phyloP scores from a whole-genome alignment of 805 yeast genomes.

The Candida montana region DNA sequence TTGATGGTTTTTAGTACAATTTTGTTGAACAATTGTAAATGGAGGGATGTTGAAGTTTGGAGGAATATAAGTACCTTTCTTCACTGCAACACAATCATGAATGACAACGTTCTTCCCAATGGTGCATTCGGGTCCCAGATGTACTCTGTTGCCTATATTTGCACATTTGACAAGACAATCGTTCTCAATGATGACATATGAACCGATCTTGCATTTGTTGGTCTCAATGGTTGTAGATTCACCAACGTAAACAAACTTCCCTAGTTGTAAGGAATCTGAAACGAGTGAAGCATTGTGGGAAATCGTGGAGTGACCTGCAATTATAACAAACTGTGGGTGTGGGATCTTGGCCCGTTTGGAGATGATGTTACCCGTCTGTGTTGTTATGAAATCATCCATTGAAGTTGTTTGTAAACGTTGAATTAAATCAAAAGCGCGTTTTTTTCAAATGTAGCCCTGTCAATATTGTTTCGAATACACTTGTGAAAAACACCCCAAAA shows the following conservation, averaged over 20 bases:
- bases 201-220: slow-evolving; percentile 38
- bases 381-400: slow-evolving; percentile 36
- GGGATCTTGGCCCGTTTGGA: slow-evolving; percentile 38
- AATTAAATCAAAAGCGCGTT: too few relatives aligned
- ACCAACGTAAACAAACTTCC: slow-evolving; percentile 40
- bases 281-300: slow-evolving; percentile 17
- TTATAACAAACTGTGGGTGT: slow-evolving; percentile 38
- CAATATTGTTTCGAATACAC: too few relatives aligned
- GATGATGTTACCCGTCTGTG: slow-evolving; percentile 46
- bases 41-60: slow-evolving; percentile 45
- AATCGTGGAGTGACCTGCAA: slow-evolving; percentile 44
- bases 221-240: slow-evolving; percentile 11
- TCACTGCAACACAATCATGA: slow-evolving; percentile 48
- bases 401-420: too few relatives aligned
- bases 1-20: neutral
- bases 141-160: slow-evolving; percentile 44
- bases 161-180: slow-evolving; percentile 30
- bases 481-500: too few relatives aligned
- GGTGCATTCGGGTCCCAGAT: slow-evolving; percentile 37
- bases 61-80: slow-evolving; percentile 37
- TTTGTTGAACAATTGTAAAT: slow-evolving; percentile 35
- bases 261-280: slow-evolving; percentile 34
- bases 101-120: slow-evolving; percentile 35
- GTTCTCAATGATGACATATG: slow-evolving; percentile 39
- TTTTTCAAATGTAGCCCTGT: too few relatives aligned